Percentiles rank a stretch among this genome's conserved stretches.
Evolutionary conservation across 2,329 filamentous ascomycete species (phyloP).

Genomic region (Fusarium chuoi): DNA sequence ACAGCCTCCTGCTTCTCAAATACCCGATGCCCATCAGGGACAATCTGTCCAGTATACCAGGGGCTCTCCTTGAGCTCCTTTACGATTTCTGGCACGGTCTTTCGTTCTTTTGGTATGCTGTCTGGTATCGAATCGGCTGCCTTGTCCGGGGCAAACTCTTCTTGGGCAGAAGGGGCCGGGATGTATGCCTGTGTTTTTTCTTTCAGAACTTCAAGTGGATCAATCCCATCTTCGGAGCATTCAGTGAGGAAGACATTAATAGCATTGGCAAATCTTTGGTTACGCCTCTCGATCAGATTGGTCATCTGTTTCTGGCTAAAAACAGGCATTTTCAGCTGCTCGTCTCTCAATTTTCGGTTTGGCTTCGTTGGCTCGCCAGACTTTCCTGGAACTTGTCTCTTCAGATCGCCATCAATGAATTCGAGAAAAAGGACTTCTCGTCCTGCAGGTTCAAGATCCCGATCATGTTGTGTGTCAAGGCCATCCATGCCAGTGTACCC

Average conservation of each 20-base stretch:
- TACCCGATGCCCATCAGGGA: slow-evolving; percentile 90
- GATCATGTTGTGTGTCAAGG: slow-evolving; percentile 46
- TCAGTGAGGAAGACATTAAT: slow-evolving; percentile 80
- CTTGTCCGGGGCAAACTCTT: slow-evolving; percentile 44
- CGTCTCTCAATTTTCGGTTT: slow-evolving; percentile 74
- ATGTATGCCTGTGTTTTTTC: slow-evolving; percentile 68
- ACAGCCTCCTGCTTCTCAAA: slow-evolving; percentile 87
- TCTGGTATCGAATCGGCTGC: slow-evolving; percentile 65
- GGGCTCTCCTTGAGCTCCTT: slow-evolving; percentile 81
- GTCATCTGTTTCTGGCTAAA: slow-evolving; percentile 95
- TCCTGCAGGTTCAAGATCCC: slow-evolving; percentile 44
- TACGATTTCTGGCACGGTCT: slow-evolving; percentile 85
- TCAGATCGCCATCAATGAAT: slow-evolving; percentile 91
- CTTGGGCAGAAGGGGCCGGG: slow-evolving; percentile 65
- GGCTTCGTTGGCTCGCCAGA: slow-evolving; percentile 78
- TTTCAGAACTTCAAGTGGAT: slow-evolving; percentile 74
- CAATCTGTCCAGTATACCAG: slow-evolving; percentile 93
- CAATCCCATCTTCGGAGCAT: slow-evolving; percentile 71
- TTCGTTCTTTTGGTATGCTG: slow-evolving; percentile 81
- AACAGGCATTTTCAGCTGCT: slow-evolving; percentile 89
- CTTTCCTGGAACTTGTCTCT: slow-evolving; percentile 76
- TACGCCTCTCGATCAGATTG: slow-evolving; percentile 87
- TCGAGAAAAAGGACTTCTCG: slow-evolving; percentile 88
- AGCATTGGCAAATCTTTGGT: slow-evolving; percentile 81
- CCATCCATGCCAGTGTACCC: slow-evolving; percentile 62